Evolutionary conservation across 106 monocot genomes (phyloP), one percentile per base, ranked within the genome.

Genomic region (Chionographis japonica): DNA sequence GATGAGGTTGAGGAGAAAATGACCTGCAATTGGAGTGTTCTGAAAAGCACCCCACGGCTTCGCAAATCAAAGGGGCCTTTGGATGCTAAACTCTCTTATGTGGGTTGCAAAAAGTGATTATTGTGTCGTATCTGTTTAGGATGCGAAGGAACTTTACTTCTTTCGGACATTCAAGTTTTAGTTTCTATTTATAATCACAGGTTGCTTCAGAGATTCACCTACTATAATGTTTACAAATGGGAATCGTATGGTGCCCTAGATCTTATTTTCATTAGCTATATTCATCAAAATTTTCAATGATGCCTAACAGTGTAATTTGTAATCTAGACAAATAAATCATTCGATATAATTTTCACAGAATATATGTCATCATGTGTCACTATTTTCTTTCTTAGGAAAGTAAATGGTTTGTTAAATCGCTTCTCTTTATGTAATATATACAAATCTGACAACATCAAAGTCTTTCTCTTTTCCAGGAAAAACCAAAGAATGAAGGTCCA

Each of bases 11-110:
- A 86, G n/a, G 88, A 81, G 68, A 90, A 91, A 61, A 72, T 86
- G n/a, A 81, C 74, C 12, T 81, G 89, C 12, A 89, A 89, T 74
- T 97, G 95, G 95, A 92, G 92, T 78, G 86, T 97, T 61, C 56
- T 86, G 37, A 97, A 89, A 72, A 84, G 77, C 56, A 92, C 81
- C 60, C 86, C 89, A 36, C 70, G 89, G 65, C 79, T 79, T 66
- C 58, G 56, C 35, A 89, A 92, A 68, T 68, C 81, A 72, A 86
- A 91, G 88, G 95, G 91, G 57, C 57, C 12, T 58, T 4, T 67
- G 38, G 13, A 63, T 66, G 27, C 8, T 38, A 46, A 16, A n/a
- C 37, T 64, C n/a, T n/a, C 41, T 42, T 37, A 37, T 52, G 66
- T 52, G 52, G 6, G 12, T 18, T 15, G 14, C 12, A 10, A 2